A percentile compares a stretch with the other conserved stretches of the same genome.
Evolutionary conservation across 495 filamentous ascomycete species (phyloP).

Genomic region (Paragyromitra xinjiangensis): DNA sequence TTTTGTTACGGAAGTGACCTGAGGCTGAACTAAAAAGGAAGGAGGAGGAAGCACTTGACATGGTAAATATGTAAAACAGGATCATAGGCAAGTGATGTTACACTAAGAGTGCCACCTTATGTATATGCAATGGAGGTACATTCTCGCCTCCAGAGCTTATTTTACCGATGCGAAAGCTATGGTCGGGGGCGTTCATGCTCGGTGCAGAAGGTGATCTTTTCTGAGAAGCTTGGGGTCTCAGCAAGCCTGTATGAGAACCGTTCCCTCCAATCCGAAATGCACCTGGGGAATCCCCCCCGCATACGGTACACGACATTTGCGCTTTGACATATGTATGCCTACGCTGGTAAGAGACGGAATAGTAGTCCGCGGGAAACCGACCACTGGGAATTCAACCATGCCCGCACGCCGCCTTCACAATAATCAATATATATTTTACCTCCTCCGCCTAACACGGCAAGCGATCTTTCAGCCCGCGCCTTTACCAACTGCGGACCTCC

Average conservation of each 20-base stretch:
- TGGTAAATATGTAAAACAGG: background rate
- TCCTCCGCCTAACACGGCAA: background rate
- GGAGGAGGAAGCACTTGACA: background rate
- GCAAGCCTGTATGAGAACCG: too few relatives aligned
- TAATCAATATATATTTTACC: background rate
- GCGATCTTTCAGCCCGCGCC: background rate
- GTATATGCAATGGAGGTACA: background rate
- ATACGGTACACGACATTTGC: background rate
- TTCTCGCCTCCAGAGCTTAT: background rate
- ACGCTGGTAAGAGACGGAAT: background rate
- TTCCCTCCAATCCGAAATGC: background rate
- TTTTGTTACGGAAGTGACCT: background rate
- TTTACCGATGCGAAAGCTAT: background rate
- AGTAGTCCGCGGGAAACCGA: background rate
- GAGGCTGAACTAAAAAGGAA: background rate
- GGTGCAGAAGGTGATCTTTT: too few relatives aligned
- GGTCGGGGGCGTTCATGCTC: too few relatives aligned
- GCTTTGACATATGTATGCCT: background rate
- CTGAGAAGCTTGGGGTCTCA: too few relatives aligned
- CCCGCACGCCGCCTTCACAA: constrained; percentile 8
- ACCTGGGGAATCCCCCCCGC: background rate
- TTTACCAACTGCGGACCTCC: background rate
- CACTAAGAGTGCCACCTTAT: background rate
- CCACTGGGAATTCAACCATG: background rate
- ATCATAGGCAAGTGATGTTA: background rate